Percentiles rank a stretch among this genome's conserved stretches.
Conservation (phyloP, 2,329 filamentous ascomycete genomes). For the Hymenoscyphus fructigenus region DNA sequence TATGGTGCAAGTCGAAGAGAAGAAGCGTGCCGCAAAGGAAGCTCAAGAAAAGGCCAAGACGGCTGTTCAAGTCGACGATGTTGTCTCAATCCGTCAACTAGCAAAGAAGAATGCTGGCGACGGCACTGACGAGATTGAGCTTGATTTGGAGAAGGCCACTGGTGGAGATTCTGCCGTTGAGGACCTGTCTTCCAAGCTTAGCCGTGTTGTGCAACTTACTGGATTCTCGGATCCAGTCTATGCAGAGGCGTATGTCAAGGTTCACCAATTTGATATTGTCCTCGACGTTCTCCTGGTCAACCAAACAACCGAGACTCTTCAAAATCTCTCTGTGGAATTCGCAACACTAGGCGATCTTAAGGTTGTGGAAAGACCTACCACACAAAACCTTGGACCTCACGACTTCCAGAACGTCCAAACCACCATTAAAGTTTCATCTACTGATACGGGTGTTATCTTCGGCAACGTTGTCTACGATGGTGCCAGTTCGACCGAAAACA, state of each 20-base stretch:
- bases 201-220: conserved; percentile 92
- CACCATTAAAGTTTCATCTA: conserved; percentile 97
- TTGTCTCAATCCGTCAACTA: conserved; percentile 88
- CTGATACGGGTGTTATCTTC: conserved; percentile 97
- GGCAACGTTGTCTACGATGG: conserved; percentile 98
- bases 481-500: conserved; percentile 84
- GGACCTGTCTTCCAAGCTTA: conserved; percentile 90
- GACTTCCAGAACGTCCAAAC: conserved; percentile 98
- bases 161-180: conserved; percentile 83
- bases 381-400: conserved; percentile 90
- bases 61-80: conserved; percentile 92
- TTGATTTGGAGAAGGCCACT: conserved; percentile 90
- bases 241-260: conserved; percentile 97
- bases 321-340: conserved; percentile 97
- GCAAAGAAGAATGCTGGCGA: conserved; percentile 86
- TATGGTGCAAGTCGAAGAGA: conserved; percentile 97
- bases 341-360: conserved; percentile 97
- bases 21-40: conserved; percentile 94
- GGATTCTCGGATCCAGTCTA: conserved; percentile 98
- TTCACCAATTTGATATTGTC: conserved; percentile 98
- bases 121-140: conserved; percentile 79
- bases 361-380: conserved; percentile 93
- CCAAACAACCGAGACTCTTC: conserved; percentile 92
- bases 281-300: conserved; percentile 96
- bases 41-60: conserved; percentile 90